Evolutionary conservation across 2,329 filamentous ascomycete genomes (phyloP), one percentile per base, ranked within the genome.

Genomic region (Paraphoma sp.): DNA sequence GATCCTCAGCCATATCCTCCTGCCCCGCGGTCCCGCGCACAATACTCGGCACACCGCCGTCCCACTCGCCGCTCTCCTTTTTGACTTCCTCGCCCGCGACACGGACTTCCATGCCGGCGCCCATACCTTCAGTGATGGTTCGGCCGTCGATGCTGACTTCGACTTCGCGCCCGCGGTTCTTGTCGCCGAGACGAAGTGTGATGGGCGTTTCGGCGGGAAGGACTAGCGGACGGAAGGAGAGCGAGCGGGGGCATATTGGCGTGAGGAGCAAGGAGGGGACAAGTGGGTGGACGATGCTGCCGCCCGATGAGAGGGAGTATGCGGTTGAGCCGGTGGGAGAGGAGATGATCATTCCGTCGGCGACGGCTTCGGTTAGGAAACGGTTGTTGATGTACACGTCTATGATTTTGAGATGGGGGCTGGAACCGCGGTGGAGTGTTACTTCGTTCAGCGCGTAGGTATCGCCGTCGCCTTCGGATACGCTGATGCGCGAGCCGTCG

Each of bases 241-340:
- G 84, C 68, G 91, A 96, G 56, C 95, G 88, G 0, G 95, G 92
- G 73, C 93, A 97, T 71, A 99, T 97, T 23, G 95, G 93, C 0
- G 95, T 99, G 54, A 99, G 86, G 28, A 97, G 86, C 12, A 98
- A 84, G 1, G 91, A 92, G 38, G 91, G 89, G 2, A 98, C 94
- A 1, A 97, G 84, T 0, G 95, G 95, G 74, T 99, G 95, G 41
- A 98, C 91, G 65, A 99, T 98, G 66, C 89, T 91, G 1, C 95
- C 95, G 3, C 95, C 95, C 2, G 90, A 91, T 63, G 90, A 95
- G n/a, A 99, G 84, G 56, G 90, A 95, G 80, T 99, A 99, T 0
- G 95, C 95, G 0, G 95, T 99, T 41, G 91, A 96, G 2, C 95
- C 95, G 0, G 95, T 99, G 0, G 95, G 95, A 0, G 94, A 97